Evolutionary conservation across 1,139 yeast genomes (phyloP).

Genomic region (Hansenula lynferdii): DNA sequence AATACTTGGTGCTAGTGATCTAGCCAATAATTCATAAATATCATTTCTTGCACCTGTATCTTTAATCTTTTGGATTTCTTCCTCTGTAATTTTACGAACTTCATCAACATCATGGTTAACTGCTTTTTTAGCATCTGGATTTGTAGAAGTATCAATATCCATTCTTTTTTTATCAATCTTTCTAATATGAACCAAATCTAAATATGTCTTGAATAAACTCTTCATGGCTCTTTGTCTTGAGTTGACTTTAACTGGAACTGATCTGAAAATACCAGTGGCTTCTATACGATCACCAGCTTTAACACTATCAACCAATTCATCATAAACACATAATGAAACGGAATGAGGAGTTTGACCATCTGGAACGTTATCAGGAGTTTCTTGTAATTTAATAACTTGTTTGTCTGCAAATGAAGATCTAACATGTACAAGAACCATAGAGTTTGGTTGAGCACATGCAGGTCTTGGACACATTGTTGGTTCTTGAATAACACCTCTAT

Average conservation of each 20-base stretch:
- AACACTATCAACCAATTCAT: constrained; percentile 90
- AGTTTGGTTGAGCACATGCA: constrained; percentile 77
- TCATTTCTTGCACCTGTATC: constrained; percentile 66
- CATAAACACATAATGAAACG: constrained; percentile 89
- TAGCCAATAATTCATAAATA: constrained; percentile 79
- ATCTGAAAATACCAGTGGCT: constrained; percentile 92
- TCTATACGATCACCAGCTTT: constrained; percentile 97
- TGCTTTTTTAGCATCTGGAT: constrained; percentile 46
- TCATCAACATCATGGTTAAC: constrained; percentile 64
- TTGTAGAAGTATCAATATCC: constrained; percentile 74
- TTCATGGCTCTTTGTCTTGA: constrained; percentile 82
- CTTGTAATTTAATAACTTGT: constrained; percentile 91
- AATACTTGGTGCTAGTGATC: constrained; percentile 94
- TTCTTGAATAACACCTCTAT: constrained; percentile 90
- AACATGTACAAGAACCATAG: constrained; percentile 90
- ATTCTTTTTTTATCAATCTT: constrained; percentile 79
- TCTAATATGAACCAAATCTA: constrained; percentile 90
- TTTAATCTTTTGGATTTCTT: constrained; percentile 61
- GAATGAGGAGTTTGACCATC: constrained; percentile 99
- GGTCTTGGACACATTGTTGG: constrained; percentile 91
- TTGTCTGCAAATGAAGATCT: constrained; percentile 92
- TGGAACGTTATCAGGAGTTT: constrained; percentile 97
- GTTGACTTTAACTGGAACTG: constrained; percentile 86
- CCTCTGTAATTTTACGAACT: constrained; percentile 58
- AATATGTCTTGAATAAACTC: constrained; percentile 82